Percentiles rank a stretch among this genome's conserved stretches.
phyloP scores from a whole-genome alignment of 495 filamentous ascomycete species.

The Daldinia vernicosa region DNA sequence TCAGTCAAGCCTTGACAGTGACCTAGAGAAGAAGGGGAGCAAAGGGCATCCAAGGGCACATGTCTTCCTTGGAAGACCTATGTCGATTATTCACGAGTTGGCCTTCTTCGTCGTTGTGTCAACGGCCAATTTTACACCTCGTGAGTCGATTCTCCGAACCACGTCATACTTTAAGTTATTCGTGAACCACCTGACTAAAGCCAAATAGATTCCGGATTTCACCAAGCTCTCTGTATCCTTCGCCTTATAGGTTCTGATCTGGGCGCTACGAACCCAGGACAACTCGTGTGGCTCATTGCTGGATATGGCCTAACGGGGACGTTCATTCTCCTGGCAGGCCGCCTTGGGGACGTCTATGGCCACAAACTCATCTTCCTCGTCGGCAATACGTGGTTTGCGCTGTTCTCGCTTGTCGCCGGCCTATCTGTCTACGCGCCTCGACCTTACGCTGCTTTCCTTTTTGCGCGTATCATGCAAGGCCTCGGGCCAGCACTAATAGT shows the following conservation, averaged over 20 bases:
- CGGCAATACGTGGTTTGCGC: constrained; percentile 69
- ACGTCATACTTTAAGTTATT: neutral
- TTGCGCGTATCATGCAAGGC: constrained; percentile 68
- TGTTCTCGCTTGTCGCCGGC: constrained; percentile 71
- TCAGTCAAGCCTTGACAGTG: constrained; percentile 34
- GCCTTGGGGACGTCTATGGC: constrained; percentile 73
- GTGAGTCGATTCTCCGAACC: constrained; percentile 24
- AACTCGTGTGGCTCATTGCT: constrained; percentile 62
- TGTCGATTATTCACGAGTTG: constrained; percentile 42
- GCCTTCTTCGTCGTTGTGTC: constrained; percentile 44
- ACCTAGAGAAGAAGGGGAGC: constrained; percentile 37
- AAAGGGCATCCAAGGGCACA: constrained; percentile 31
- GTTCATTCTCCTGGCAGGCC: constrained; percentile 72
- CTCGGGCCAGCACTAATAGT: constrained; percentile 69
- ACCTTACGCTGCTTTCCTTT: constrained; percentile 63
- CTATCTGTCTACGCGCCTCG: constrained; percentile 51
- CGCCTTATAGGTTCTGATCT: constrained; percentile 58
- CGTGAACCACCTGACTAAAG: constrained; percentile 3
- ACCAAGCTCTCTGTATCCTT: constrained; percentile 46
- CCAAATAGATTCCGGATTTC: constrained; percentile 44
- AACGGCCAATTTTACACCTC: constrained; percentile 47
- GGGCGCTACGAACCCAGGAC: constrained; percentile 49
- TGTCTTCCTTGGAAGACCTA: constrained; percentile 42
- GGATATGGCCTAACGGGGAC: constrained; percentile 72
- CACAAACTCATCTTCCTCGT: constrained; percentile 71